phyloP scores from a whole-genome alignment of 768 basidiomycete species.

The Boletus speciosus region DNA sequence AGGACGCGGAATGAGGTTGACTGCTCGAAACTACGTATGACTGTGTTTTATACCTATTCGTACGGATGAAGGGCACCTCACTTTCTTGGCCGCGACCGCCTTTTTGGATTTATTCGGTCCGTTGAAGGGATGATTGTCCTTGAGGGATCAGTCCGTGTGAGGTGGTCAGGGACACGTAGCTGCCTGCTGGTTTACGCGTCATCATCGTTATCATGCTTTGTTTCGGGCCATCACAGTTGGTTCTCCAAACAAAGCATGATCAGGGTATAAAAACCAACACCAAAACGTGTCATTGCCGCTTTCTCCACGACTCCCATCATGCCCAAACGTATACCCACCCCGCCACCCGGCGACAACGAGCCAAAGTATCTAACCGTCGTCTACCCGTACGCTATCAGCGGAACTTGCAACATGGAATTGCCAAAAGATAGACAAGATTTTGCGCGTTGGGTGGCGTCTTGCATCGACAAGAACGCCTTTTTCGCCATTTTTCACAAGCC shows the following conservation, averaged over 20 bases:
- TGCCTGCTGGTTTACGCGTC: neutral
- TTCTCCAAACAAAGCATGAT: neutral
- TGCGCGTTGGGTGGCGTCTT: conserved; percentile 43
- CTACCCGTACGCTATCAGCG: conserved; percentile 38
- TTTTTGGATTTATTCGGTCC: neutral
- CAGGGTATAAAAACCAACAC: neutral
- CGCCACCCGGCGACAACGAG: conserved; percentile 43
- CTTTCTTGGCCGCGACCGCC: neutral
- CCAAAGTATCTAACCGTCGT: conserved; percentile 45
- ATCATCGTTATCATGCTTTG: neutral
- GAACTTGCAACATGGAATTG: conserved; percentile 40
- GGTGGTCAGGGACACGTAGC: neutral
- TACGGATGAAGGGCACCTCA: neutral
- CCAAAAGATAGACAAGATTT: conserved; percentile 36
- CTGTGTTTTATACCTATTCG: neutral
- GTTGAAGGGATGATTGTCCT: neutral
- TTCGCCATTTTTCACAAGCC: conserved; percentile 45
- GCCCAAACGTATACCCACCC: conserved; percentile 43
- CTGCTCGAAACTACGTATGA: neutral
- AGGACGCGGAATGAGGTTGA: neutral
- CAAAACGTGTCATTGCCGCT: neutral
- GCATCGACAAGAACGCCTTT: conserved; percentile 33
- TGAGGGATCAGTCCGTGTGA: neutral
- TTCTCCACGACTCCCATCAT: conserved; percentile 18
- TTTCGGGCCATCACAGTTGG: neutral